A percentile compares a stretch with the other conserved stretches of the same genome.
These are phyloP conservation scores for Annulohypoxylon bovei DNA, from an alignment of 495 filamentous ascomycete species.

Conservation along the genomic window DNA sequence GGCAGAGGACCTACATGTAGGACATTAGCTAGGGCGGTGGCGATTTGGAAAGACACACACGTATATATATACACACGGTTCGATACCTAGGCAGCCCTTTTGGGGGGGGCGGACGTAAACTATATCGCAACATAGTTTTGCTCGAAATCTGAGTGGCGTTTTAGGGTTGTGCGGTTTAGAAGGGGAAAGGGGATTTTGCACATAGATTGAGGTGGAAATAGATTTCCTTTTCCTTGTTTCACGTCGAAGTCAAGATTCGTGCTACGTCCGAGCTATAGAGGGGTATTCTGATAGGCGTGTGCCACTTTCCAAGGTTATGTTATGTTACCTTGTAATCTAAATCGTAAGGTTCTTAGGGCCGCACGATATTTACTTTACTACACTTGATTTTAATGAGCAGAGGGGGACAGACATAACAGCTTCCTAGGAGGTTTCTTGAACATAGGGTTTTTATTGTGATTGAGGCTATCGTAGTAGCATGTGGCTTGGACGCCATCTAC, in stretches of 20 bases:
- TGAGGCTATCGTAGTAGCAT: conserved; percentile 14
- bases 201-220: conserved; percentile 31
- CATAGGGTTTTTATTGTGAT: conserved; percentile 26
- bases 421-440: neutral
- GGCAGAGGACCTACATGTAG: neutral
- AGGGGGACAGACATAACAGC: too few species aligned
- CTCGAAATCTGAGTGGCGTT: conserved; percentile 4
- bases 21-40: neutral
- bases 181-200: neutral
- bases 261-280: neutral
- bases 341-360: neutral
- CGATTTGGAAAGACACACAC: neutral
- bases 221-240: conserved; percentile 11
- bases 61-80: neutral
- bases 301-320: too few species aligned
- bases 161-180: neutral
- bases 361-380: neutral
- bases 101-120: neutral
- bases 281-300: neutral
- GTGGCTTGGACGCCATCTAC: conserved; percentile 20
- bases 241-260: conserved; percentile 5
- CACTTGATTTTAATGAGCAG: neutral
- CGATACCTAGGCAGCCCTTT: neutral
- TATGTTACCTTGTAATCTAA: neutral
- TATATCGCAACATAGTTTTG: conserved; percentile 1